Conservation (phyloP, 176 grass and related monocot species). For the Aegilops tauschii region DNA sequence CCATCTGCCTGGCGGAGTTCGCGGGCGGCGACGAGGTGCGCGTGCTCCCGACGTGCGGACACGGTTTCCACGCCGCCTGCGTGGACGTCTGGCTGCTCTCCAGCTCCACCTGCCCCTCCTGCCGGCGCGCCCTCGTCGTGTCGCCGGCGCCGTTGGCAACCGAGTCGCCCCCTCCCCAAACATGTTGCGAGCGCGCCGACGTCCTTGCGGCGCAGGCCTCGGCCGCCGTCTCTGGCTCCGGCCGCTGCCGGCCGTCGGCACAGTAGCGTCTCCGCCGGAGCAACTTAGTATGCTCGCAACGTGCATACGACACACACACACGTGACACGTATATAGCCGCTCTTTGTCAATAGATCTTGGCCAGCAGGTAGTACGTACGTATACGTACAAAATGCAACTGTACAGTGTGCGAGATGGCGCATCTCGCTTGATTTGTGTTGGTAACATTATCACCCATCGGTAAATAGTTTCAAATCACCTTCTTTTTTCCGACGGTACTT, state of each 20-base stretch:
- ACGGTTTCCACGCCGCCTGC: constrained; percentile 81
- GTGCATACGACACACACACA: too few species aligned
- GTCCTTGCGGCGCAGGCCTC: background rate
- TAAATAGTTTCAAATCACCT: too few species aligned
- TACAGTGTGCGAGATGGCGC: background rate
- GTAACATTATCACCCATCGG: too few species aligned
- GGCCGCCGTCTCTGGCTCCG: background rate
- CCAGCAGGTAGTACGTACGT: too few species aligned
- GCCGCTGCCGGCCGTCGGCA: background rate
- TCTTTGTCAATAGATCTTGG: background rate
- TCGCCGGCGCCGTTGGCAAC: background rate
- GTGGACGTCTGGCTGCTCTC: constrained; percentile 81
- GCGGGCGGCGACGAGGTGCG: constrained; percentile 61
- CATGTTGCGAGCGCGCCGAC: background rate
- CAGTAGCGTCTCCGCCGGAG: background rate
- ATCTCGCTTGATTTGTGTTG: background rate
- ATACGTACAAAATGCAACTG: background rate
- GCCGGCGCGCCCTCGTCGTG: constrained; percentile 54
- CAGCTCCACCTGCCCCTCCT: constrained; percentile 83
- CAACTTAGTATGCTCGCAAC: background rate
- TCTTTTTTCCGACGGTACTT: too few species aligned
- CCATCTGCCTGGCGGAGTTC: constrained; percentile 77
- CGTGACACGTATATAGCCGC: too few species aligned
- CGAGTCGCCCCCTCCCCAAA: background rate
- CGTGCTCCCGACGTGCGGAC: constrained; percentile 71